A percentile compares a stretch with the other conserved stretches of the same genome.
phyloP scores from a whole-genome alignment of 495 filamentous ascomycete species.

The Parathielavia appendiculata region DNA sequence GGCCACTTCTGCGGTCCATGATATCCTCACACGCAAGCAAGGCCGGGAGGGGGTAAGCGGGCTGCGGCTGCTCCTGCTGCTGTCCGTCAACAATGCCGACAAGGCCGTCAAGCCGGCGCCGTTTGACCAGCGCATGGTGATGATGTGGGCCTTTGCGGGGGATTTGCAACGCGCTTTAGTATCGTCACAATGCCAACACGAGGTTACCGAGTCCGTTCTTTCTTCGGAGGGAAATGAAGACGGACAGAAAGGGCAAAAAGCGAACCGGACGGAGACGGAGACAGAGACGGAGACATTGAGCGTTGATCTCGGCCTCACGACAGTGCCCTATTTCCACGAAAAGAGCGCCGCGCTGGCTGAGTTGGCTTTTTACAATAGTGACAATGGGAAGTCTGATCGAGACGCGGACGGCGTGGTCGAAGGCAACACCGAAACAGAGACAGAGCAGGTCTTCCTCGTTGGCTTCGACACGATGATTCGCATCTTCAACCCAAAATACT shows the following conservation, averaged over 20 bases:
- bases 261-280: slow-evolving; percentile 1
- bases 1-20: slow-evolving; percentile 58
- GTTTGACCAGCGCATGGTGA: slow-evolving; percentile 74
- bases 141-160: slow-evolving; percentile 79
- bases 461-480: slow-evolving; percentile 87
- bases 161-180: slow-evolving; percentile 44
- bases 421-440: background rate
- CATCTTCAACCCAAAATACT: slow-evolving; percentile 81
- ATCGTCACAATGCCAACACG: too few species aligned
- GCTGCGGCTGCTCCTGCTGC: slow-evolving; percentile 67
- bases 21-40: slow-evolving; percentile 28
- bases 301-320: slow-evolving; percentile 79
- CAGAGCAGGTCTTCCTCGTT: slow-evolving; percentile 69
- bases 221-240: background rate
- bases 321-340: slow-evolving; percentile 76
- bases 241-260: background rate
- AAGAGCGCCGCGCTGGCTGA: slow-evolving; percentile 67
- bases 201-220: too few species aligned
- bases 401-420: background rate
- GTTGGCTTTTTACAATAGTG: slow-evolving; percentile 44
- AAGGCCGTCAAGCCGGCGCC: slow-evolving; percentile 78
- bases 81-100: slow-evolving; percentile 89
- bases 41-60: background rate
- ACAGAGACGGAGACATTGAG: slow-evolving; percentile 29
- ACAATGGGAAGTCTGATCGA: too few species aligned